Evolutionary conservation across 2,329 filamentous ascomycete genomes (phyloP).

Genomic region (Scytalidium sp.): DNA sequence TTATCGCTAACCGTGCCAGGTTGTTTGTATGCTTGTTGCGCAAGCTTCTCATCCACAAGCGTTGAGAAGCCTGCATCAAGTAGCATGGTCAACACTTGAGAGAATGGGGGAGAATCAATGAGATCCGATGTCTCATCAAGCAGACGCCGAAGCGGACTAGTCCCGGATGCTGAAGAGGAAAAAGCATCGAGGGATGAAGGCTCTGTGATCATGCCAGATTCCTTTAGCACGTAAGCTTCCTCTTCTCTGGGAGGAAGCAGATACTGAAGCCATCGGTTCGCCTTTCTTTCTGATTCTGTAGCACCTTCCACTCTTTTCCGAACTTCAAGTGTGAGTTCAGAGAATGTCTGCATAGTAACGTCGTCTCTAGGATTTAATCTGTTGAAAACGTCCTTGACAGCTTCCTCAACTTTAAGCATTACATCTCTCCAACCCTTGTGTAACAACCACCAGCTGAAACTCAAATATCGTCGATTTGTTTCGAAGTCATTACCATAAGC

Average conservation of each 20-base stretch:
- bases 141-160: conserved; percentile 69
- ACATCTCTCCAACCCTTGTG: conserved; percentile 86
- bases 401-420: conserved; percentile 76
- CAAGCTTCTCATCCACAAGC: conserved; percentile 79
- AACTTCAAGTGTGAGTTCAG: conserved; percentile 77
- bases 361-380: conserved; percentile 84
- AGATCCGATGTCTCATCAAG: conserved; percentile 95
- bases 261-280: conserved; percentile 68
- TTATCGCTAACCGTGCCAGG: conserved; percentile 31
- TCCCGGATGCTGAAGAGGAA: conserved; percentile 33
- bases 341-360: conserved; percentile 75
- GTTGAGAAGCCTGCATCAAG: conserved; percentile 85
- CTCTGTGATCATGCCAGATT: conserved; percentile 73
- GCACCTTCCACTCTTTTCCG: conserved; percentile 80
- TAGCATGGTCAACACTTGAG: conserved; percentile 78
- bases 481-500: conserved; percentile 91
- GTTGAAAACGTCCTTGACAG: conserved; percentile 89
- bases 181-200: conserved; percentile 33
- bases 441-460: conserved; percentile 97
- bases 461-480: conserved; percentile 90
- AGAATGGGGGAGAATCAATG: conserved; percentile 89
- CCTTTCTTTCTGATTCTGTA: conserved; percentile 60
- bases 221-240: conserved; percentile 79
- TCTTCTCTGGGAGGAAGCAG: conserved; percentile 76
- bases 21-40: conserved; percentile 72